phyloP scores from a whole-genome alignment of 441 rosid species.

The Eruca vesicaria region DNA sequence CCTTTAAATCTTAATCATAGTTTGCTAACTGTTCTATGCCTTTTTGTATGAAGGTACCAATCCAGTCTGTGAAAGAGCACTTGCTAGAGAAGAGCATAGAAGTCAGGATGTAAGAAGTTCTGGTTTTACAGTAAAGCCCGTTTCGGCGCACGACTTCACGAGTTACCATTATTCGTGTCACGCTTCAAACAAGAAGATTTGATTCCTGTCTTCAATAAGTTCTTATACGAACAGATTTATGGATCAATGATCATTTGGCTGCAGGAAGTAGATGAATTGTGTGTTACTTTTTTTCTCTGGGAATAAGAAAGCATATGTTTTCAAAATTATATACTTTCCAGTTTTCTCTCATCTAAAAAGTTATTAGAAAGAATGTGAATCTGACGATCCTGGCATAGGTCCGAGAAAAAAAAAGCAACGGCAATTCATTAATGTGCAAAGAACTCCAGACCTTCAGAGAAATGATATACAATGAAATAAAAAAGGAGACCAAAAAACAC shows the following conservation, averaged over 20 bases:
- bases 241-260: conserved; percentile 1
- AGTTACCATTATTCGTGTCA: not conserved
- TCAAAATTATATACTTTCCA: not conserved
- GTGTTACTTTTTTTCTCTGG: not conserved
- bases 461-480: conserved; percentile 7
- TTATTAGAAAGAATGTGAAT: not conserved
- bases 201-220: conserved; percentile 8
- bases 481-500: conserved; percentile 23
- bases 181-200: conserved; percentile 12
- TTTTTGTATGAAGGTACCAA: conserved; percentile 66
- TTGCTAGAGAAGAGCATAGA: conserved; percentile 65
- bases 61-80: conserved; percentile 76
- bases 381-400: not conserved
- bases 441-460: conserved; percentile 12
- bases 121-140: not conserved
- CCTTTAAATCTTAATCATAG: not conserved
- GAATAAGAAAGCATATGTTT: not conserved
- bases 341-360: not conserved
- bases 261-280: not conserved
- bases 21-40: not conserved
- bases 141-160: not conserved
- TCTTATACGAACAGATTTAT: not conserved
- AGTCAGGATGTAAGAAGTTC: conserved; percentile 54
- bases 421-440: conserved; percentile 3
- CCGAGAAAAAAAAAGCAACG: too few relatives aligned